phyloP scores from a whole-genome alignment of 2,329 filamentous ascomycete genomes.

The Colletotrichum cuscutae region DNA sequence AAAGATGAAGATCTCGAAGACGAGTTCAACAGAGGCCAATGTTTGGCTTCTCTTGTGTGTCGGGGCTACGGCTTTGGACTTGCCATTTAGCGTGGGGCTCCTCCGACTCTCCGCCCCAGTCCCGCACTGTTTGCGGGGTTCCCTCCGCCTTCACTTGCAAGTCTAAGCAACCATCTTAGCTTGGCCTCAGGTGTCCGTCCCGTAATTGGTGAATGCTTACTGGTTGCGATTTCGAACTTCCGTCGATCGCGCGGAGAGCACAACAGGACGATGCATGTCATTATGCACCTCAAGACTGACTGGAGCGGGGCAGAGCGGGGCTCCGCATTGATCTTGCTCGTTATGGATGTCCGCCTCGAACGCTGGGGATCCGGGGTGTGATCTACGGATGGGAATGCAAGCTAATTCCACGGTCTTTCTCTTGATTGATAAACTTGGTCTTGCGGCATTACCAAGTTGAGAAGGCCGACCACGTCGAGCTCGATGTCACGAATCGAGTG shows the following conservation, averaged over 20 bases:
- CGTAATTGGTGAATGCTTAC: too few species aligned
- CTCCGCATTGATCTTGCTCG: background rate
- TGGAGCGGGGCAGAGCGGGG: background rate
- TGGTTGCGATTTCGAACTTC: background rate
- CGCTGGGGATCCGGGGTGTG: too few species aligned
- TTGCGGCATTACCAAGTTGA: background rate
- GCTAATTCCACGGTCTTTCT: too few species aligned
- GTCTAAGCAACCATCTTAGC: background rate
- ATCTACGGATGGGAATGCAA: background rate
- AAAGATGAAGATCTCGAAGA: too few species aligned
- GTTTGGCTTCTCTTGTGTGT: background rate
- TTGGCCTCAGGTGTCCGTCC: too few species aligned
- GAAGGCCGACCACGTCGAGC: background rate
- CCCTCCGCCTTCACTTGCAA: background rate
- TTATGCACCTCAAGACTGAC: background rate
- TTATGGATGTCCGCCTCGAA: background rate
- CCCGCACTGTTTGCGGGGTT: background rate
- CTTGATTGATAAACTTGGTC: background rate
- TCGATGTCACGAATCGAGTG: too few species aligned
- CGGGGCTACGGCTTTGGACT: too few species aligned
- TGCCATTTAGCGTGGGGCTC: too few species aligned
- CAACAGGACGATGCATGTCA: background rate
- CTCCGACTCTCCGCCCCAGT: too few species aligned
- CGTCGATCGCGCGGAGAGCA: background rate
- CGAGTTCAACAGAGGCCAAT: too few species aligned